Evolutionary conservation across 345 rosid genomes (phyloP).

Genomic region (Lepidium africanum): DNA sequence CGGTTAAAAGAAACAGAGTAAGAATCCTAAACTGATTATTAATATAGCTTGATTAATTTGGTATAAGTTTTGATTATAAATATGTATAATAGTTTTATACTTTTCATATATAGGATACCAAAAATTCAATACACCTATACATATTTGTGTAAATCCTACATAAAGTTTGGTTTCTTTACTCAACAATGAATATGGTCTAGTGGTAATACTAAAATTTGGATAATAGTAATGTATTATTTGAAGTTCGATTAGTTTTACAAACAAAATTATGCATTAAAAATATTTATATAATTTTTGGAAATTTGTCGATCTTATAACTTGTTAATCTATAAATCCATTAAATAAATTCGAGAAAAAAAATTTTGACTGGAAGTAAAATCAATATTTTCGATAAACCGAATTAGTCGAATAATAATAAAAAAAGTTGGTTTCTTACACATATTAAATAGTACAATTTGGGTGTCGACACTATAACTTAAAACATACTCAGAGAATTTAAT

Average conservation of each 20-base stretch:
- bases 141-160: not conserved
- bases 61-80: not conserved
- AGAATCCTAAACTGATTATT: not conserved
- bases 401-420: too few relatives aligned
- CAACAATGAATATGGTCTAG: too few relatives aligned
- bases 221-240: too few relatives aligned
- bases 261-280: too few relatives aligned
- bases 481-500: conserved; percentile 28
- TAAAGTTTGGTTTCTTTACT: not conserved
- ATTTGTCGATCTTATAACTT: too few relatives aligned
- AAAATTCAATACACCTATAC: not conserved
- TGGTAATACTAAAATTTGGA: too few relatives aligned
- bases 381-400: too few relatives aligned
- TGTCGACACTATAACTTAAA: conserved; percentile 40
- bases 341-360: too few relatives aligned
- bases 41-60: not conserved
- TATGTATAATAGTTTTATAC: not conserved
- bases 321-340: too few relatives aligned
- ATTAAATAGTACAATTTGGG: conserved; percentile 29
- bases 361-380: too few relatives aligned
- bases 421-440: not conserved
- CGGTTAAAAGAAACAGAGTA: not conserved
- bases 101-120: conserved; percentile 6
- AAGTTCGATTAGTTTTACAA: too few relatives aligned
- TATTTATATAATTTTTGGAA: too few relatives aligned